A percentile compares a stretch with the other conserved stretches of the same genome.
phyloP scores from a whole-genome alignment of 345 rosid species.

The Gossypium mustelinum region DNA sequence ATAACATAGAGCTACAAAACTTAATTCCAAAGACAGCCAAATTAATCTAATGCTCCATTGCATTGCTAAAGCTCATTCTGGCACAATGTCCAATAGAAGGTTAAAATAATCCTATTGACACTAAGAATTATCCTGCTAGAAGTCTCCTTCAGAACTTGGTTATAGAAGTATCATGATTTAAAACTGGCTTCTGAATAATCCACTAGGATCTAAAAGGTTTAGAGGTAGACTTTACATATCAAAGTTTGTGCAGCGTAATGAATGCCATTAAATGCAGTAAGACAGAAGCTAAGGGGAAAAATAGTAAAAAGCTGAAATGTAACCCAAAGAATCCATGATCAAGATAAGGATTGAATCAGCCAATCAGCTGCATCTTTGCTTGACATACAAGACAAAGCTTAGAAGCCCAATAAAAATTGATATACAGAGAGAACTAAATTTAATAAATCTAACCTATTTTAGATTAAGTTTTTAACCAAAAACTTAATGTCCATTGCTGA shows the following conservation, averaged over 20 bases:
- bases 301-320: background rate
- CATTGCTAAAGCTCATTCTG: background rate
- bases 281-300: background rate
- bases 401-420: background rate
- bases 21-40: background rate
- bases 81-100: background rate
- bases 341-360: background rate
- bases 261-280: background rate
- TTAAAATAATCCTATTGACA: background rate
- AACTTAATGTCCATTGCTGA: background rate
- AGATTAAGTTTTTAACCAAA: background rate
- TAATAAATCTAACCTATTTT: background rate
- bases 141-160: background rate
- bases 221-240: background rate
- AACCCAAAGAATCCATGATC: background rate
- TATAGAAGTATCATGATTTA: background rate
- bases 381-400: background rate
- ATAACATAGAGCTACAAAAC: background rate
- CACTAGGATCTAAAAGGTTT: background rate
- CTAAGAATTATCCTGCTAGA: background rate
- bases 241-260: background rate
- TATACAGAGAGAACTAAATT: background rate
- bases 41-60: background rate
- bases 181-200: background rate
- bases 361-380: background rate